These are phyloP conservation scores for Solanum dulcamara DNA, from an alignment of 257 asterid species.

Conservation along the genomic window DNA sequence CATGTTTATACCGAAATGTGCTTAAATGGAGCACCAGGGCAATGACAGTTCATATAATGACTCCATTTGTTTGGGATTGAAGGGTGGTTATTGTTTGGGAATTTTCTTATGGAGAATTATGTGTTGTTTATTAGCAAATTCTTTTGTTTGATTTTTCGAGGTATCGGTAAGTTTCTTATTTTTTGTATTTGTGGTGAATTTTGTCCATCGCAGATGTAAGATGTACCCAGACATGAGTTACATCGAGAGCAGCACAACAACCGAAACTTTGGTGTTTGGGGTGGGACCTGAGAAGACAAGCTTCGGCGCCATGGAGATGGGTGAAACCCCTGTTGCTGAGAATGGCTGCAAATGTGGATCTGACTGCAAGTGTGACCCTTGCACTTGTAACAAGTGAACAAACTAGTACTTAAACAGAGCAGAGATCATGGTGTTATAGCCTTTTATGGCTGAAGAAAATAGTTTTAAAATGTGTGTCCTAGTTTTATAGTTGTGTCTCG, in stretches of 20 bases:
- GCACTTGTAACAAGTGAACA: conserved; percentile 65
- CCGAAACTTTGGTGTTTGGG: conserved; percentile 46
- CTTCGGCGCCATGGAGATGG: background rate
- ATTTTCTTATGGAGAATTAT: no score
- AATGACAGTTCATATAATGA: no score
- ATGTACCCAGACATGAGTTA: conserved; percentile 56
- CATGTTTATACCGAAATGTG: no score
- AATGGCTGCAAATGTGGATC: conserved; percentile 87
- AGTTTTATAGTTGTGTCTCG: background rate
- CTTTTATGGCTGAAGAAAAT: background rate
- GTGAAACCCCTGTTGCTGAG: conserved; percentile 29
- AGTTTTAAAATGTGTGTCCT: background rate
- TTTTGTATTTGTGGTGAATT: background rate
- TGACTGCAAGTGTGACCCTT: conserved; percentile 77
- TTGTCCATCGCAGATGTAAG: conserved; percentile 38
- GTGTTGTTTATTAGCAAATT: no score
- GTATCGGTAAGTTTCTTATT: background rate
- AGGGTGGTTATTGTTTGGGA: no score
- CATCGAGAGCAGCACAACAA: conserved; percentile 30
- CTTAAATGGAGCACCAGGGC: no score
- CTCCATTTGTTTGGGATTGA: no score
- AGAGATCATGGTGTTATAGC: conserved; percentile 14
- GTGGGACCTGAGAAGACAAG: conserved; percentile 49
- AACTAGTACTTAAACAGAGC: background rate
- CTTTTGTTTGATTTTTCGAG: background rate